Evolutionary conservation across 2,329 filamentous ascomycete species (phyloP), one percentile per base, ranked within the genome.

Genomic region (Gnomoniopsis sp.): DNA sequence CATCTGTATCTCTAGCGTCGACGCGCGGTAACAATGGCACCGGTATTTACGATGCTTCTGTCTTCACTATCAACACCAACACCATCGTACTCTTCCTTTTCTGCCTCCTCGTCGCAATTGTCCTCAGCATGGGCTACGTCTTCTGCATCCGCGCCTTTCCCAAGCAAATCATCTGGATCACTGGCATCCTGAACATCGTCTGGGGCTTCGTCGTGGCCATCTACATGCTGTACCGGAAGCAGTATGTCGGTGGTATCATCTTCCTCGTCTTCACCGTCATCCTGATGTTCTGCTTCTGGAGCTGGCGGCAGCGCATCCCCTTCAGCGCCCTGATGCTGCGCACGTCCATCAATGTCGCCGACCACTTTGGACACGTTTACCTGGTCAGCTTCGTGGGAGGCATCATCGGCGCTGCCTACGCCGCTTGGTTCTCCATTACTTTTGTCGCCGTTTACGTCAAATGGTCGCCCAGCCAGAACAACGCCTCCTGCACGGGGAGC

Each of bases 161-260:
- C 3, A 96, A 95, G 75, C 85, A 91, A 69, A 92, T 96, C 66
- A 96, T 97, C 70, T 97, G 91, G 90, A 84, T 92, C 43, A 96
- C 92, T 0, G 91, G 91, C 14, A 93, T 96, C 53, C 78, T 96
- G 58, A 96, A 97, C 72, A 89, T 96, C 67, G 76, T 88, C 56
- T 88, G 91, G 66, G 91, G 90, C 0, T 77, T 97, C n/a, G 93
- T 84, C 1, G 96, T 91, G 0, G 91, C 90, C 11, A 86, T 93
- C 54, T 96, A 92, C 74, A 96, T 96, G 79, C 84, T 96, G 48
- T 86, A 82, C 60, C 80, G 85, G 47, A 83, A 83, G 58, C 90
- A 93, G 71, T 96, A 87, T 75, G 89, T 88, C 7, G 92, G 90
- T 12, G 93, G 90, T 38, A 93, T 97, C 44, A 88, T 96, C 0